These are phyloP conservation scores for Aureobasidium sp. DNA, from an alignment of 2,329 filamentous ascomycete genomes.

Conservation along the genomic window DNA sequence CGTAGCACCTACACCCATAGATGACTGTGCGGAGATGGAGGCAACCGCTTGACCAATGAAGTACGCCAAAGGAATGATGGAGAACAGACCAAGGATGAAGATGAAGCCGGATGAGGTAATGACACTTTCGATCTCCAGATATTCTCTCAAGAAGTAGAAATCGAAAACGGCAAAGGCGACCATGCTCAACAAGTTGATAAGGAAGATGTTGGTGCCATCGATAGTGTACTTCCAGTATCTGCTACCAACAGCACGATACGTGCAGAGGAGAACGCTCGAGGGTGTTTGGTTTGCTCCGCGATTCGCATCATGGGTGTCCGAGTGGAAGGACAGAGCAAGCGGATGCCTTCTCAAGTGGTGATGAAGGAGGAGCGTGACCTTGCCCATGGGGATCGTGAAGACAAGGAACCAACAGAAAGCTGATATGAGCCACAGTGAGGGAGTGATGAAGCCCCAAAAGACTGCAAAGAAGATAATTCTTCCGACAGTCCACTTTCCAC, in stretches of 20 bases:
- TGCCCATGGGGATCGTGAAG: conserved; percentile 99
- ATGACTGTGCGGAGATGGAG: conserved; percentile 98
- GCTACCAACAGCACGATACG: conserved; percentile 92
- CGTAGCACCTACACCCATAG: conserved; percentile 96
- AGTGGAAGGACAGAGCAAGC: conserved; percentile 92
- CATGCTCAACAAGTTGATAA: conserved; percentile 95
- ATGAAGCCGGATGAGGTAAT: conserved; percentile 88
- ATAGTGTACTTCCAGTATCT: conserved; percentile 99
- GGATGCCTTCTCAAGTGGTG: conserved; percentile 94
- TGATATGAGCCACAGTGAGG: conserved; percentile 86
- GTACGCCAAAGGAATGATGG: conserved; percentile 96
- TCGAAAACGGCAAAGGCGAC: conserved; percentile 97
- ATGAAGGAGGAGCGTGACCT: conserved; percentile 89
- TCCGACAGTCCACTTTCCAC: conserved; percentile 95
- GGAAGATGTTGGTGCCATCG: conserved; percentile 98
- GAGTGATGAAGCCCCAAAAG: conserved; percentile 94
- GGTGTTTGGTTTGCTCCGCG: conserved; percentile 54
- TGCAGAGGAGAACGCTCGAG: conserved; percentile 92
- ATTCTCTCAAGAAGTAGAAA: conserved; percentile 79
- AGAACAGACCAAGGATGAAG: conserved; percentile 85
- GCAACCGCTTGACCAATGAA: conserved; percentile 99
- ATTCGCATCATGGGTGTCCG: conserved; percentile 73
- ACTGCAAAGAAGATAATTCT: conserved; percentile 96
- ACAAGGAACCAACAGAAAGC: conserved; percentile 95
- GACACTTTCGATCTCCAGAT: conserved; percentile 74